These are phyloP conservation scores for Gossypium gossypioides DNA, from an alignment of 441 rosid species.

Conservation along the genomic window DNA sequence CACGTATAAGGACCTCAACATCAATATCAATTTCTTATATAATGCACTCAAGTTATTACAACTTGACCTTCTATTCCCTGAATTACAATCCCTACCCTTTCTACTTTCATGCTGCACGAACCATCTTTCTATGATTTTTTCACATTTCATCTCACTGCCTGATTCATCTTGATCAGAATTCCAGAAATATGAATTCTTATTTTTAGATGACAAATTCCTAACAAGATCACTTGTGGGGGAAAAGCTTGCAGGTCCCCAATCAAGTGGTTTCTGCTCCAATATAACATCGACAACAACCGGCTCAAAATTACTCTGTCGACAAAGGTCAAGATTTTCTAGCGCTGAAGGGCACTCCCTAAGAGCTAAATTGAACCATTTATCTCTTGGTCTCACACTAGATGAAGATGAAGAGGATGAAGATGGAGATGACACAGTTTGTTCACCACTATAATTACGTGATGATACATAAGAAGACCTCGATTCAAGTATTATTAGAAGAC, in stretches of 20 bases:
- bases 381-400: conserved; percentile 71
- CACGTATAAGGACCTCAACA: conserved; percentile 75
- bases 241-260: conserved; percentile 33
- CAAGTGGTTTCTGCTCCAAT: conserved; percentile 50
- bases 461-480: conserved; percentile 73
- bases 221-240: conserved; percentile 40
- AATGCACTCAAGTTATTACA: conserved; percentile 39
- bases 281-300: conserved; percentile 79
- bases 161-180: conserved; percentile 57
- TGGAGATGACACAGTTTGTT: conserved; percentile 59
- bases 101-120: conserved; percentile 64
- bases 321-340: conserved; percentile 60
- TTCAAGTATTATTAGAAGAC: conserved; percentile 77
- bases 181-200: conserved; percentile 35
- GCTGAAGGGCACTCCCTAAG: conserved; percentile 80
- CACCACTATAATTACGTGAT: conserved; percentile 67
- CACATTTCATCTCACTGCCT: conserved; percentile 38
- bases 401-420: conserved; percentile 68
- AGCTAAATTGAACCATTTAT: conserved; percentile 86
- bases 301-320: conserved; percentile 55
- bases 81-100: conserved; percentile 43
- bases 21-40: conserved; percentile 68
- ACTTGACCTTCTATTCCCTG: conserved; percentile 53
- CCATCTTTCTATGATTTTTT: conserved; percentile 89
- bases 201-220: conserved; percentile 46